These are phyloP conservation scores for Clarkia xantiana DNA, from an alignment of 345 rosid genomes.

Conservation along the genomic window DNA sequence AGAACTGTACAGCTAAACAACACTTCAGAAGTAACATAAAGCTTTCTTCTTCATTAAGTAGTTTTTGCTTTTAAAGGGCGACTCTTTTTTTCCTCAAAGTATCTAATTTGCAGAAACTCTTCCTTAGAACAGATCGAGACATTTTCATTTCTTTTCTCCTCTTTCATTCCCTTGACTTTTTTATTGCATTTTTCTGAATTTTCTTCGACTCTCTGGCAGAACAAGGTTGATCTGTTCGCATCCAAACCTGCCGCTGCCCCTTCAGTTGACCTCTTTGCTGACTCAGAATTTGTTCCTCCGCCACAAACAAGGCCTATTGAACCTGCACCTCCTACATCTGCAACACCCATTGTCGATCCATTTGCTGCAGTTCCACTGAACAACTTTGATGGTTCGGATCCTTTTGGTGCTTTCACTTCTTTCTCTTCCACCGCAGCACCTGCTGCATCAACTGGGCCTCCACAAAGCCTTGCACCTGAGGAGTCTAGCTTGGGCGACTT, in stretches of 20 bases:
- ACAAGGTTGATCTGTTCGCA: slow-evolving; percentile 39
- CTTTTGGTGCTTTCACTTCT: slow-evolving; percentile 55
- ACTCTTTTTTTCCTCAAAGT: too few species aligned
- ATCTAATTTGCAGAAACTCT: too few species aligned
- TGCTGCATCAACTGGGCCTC: slow-evolving; percentile 21
- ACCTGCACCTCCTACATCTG: slow-evolving; percentile 13
- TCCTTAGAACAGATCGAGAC: neutral
- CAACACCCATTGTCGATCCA: slow-evolving; percentile 46
- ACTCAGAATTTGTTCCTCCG: slow-evolving; percentile 35
- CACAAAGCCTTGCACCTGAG: slow-evolving; percentile 18
- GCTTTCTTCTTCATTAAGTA: too few species aligned
- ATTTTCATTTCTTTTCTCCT: neutral
- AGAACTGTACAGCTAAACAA: too few species aligned
- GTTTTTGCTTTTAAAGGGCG: too few species aligned
- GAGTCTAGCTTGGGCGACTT: slow-evolving; percentile 23
- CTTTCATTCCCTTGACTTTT: too few species aligned
- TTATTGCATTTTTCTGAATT: neutral
- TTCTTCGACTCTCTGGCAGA: slow-evolving; percentile 19
- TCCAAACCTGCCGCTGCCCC: slow-evolving; percentile 28
- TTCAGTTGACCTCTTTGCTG: slow-evolving; percentile 50
- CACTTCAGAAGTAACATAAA: too few species aligned
- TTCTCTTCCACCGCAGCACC: slow-evolving; percentile 30
- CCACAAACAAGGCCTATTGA: slow-evolving; percentile 32
- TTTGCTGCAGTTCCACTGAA: slow-evolving; percentile 73
- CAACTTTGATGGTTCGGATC: slow-evolving; percentile 74